Evolutionary conservation across 306 rosid genomes (phyloP), one percentile per base, ranked within the genome.

Genomic region (Neltuma alba): DNA sequence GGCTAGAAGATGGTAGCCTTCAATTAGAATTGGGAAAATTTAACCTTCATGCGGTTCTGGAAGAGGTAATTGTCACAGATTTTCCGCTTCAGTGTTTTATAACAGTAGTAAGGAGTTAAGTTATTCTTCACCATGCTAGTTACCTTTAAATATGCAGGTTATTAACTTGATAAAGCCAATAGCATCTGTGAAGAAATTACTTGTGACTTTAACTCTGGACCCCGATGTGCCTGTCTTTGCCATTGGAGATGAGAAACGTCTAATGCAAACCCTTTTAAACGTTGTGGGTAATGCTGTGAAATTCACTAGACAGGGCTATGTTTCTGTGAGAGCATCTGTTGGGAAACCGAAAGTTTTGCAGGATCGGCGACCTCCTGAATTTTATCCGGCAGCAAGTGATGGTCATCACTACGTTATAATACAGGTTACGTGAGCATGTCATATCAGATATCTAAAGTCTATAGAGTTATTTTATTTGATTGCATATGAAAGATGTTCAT

Each of bases 1-100:
- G 88, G 73, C 94, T 95, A 31, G 98, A 93, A 80, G 99, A 95
- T 80, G 97, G 96, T 45, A 93, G 96, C 86, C 89, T 95, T 48
- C 89, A 89, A 78, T 87, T 95, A 65, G 93, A 95, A 70, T 81
- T 66, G 67, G 91, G 83, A 79, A 82, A 75, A 41, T 80, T 93
- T 79, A 90, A 93, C 82, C 98, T 95, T 76, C 98, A 89, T 77
- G 89, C 81, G 37, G 77, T 89, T 70, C 85, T 95, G 83, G 85
- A 83, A 83, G 99, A 91, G 96, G 98, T 89, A 70, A 71, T 16
- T 37, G 30, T 13, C 18, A 20, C 23, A 12, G 52, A 62, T 65
- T 58, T 66, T 20, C 55, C 67, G 75, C 73, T 54, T 80, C 67
- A 47, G 34, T 63, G 21, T 78, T 34, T 64, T 42, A 31, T 62